A percentile compares a stretch with the other conserved stretches of the same genome.
These are phyloP conservation scores for Botrytis hyacinthi DNA, from an alignment of 2,329 filamentous ascomycete species.

Conservation along the genomic window DNA sequence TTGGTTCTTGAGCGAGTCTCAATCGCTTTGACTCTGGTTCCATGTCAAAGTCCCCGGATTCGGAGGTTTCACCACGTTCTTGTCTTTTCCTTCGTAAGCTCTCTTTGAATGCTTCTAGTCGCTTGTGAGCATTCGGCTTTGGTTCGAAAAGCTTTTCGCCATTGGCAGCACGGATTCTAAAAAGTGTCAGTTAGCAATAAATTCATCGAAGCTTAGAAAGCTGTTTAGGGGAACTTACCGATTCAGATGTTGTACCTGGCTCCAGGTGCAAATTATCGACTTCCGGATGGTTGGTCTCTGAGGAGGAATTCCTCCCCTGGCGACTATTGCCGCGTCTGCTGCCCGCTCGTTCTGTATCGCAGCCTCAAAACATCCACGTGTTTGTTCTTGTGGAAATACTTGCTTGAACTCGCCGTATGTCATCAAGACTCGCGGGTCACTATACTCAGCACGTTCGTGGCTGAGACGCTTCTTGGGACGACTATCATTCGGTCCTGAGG, in stretches of 20 bases:
- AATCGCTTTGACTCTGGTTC: background rate
- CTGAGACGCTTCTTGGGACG: background rate
- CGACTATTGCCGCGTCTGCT: background rate
- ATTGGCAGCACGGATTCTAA: background rate
- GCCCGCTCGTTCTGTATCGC: fast-evolving
- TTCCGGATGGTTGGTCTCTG: background rate
- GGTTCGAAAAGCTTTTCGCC: background rate
- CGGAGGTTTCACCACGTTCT: background rate
- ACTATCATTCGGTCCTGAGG: fast-evolving
- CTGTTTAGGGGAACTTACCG: fast-evolving
- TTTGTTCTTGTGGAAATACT: background rate
- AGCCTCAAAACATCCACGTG: background rate
- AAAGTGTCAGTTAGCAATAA: background rate
- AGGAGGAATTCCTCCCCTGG: background rate
- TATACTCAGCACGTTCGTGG: background rate
- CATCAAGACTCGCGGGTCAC: background rate
- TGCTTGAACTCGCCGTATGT: background rate
- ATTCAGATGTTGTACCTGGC: background rate
- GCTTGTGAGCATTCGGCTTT: background rate
- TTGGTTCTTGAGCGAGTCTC: background rate
- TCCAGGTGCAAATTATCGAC: background rate
- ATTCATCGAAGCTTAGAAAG: background rate
- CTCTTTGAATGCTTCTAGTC: fast-evolving
- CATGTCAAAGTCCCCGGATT: fast-evolving
- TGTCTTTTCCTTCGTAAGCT: background rate